Conservation (phyloP, 495 filamentous ascomycete genomes). For the Entonaema liquescens region DNA sequence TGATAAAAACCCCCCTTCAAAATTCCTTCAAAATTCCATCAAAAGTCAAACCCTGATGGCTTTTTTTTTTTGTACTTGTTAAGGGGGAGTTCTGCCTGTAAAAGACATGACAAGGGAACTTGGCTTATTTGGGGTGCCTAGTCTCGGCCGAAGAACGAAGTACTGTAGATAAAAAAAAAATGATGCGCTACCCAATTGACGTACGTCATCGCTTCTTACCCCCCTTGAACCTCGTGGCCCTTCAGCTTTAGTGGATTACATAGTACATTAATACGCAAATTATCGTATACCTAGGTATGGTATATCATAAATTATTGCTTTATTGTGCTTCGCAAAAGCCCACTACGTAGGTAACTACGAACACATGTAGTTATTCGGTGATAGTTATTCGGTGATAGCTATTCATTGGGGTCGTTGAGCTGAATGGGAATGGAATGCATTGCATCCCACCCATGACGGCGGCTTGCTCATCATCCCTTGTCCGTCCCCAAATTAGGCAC, state of each 20-base stretch:
- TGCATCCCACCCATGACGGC: neutral
- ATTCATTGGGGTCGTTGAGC: too few relatives aligned
- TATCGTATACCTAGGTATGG: slow-evolving; percentile 1
- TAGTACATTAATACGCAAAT: slow-evolving; percentile 6
- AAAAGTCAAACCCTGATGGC: neutral
- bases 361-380: too few relatives aligned
- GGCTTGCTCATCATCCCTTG: slow-evolving; percentile 1
- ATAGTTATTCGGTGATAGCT: too few relatives aligned
- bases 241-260: neutral
- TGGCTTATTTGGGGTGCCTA: neutral
- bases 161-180: neutral
- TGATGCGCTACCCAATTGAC: slow-evolving; percentile 7
- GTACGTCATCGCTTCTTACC: slow-evolving; percentile 25
- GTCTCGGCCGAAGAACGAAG: neutral
- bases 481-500: neutral
- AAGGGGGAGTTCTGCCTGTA: too few relatives aligned
- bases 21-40: neutral
- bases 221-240: slow-evolving; percentile 13
- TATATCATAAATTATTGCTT: too few relatives aligned
- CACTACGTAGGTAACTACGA: too few relatives aligned
- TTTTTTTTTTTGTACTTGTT: neutral
- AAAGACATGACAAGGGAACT: too few relatives aligned
- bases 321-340: neutral
- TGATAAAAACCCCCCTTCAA: slow-evolving; percentile 17
- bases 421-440: neutral